These are phyloP conservation scores for Mallotus nudiflorus DNA, from an alignment of 345 rosid species.

Conservation along the genomic window DNA sequence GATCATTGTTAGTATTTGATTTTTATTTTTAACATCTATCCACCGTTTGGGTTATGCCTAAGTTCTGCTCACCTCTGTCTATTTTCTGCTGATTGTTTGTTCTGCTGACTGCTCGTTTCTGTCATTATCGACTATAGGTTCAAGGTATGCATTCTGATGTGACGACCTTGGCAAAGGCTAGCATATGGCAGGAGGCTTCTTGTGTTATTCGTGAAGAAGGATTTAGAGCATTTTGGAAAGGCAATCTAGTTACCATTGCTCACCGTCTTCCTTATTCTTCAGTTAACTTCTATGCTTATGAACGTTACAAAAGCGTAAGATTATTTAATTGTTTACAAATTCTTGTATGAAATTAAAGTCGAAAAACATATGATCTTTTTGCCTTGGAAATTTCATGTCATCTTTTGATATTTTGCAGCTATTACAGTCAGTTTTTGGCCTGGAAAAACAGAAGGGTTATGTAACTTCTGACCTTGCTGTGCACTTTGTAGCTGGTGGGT, in stretches of 20 bases:
- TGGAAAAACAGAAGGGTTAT: slow-evolving; percentile 49
- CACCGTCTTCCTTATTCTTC: slow-evolving; percentile 93
- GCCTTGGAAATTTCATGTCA: slow-evolving; percentile 6
- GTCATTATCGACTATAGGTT: slow-evolving; percentile 47
- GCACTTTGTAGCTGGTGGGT: slow-evolving; percentile 82
- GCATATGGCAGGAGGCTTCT: slow-evolving; percentile 84
- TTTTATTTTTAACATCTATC: no score
- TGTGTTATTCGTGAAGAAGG: slow-evolving; percentile 85
- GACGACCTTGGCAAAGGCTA: slow-evolving; percentile 52
- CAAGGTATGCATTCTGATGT: slow-evolving; percentile 96
- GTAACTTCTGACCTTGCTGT: slow-evolving; percentile 56
- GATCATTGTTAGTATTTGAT: no score
- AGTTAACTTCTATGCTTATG: slow-evolving; percentile 79
- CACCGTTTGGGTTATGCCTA: not conserved
- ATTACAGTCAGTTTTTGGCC: slow-evolving; percentile 53
- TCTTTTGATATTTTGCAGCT: slow-evolving; percentile 43
- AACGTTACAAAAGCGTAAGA: slow-evolving; percentile 67
- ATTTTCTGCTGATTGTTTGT: not conserved
- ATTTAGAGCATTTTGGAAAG: slow-evolving; percentile 94
- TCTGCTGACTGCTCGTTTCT: not conserved
- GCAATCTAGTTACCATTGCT: slow-evolving; percentile 83
- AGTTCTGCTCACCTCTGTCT: not conserved
- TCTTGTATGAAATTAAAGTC: not conserved
- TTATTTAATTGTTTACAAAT: not conserved
- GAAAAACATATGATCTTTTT: not conserved